Evolutionary conservation across 495 filamentous ascomycete genomes (phyloP).

Genomic region (Bacidia gigantensis): DNA sequence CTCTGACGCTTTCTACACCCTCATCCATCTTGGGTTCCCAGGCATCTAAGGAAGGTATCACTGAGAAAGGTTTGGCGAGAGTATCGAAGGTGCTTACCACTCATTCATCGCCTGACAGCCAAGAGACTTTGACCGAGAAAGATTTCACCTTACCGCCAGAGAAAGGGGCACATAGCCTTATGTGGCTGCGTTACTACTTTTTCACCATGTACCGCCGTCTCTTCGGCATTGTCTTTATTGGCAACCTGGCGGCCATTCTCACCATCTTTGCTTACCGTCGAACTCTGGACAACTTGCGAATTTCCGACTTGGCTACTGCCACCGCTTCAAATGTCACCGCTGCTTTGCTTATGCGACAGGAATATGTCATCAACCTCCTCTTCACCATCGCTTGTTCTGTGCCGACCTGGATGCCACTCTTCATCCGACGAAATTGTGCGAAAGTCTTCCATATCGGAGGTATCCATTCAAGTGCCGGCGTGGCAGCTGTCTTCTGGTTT

Average conservation of each 20-base stretch:
- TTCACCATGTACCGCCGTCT: conserved; percentile 16
- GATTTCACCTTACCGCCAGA: conserved; percentile 5
- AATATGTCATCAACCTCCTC: conserved; percentile 45
- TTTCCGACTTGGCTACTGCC: conserved; percentile 26
- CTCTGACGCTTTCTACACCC: too few relatives aligned
- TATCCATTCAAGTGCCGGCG: too few relatives aligned
- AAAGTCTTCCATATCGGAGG: conserved; percentile 52
- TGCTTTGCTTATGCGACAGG: conserved; percentile 31
- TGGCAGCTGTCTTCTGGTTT: too few relatives aligned
- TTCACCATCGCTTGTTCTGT: conserved; percentile 38
- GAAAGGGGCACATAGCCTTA: conserved; percentile 3
- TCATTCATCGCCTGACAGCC: neutral
- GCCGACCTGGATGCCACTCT: conserved; percentile 37
- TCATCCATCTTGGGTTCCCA: too few relatives aligned
- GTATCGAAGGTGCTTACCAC: neutral
- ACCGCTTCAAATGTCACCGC: conserved; percentile 30
- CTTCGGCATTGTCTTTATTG: conserved; percentile 22
- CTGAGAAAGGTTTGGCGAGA: neutral
- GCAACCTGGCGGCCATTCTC: conserved; percentile 6
- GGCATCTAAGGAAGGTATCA: too few relatives aligned
- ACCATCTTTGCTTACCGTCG: conserved; percentile 8
- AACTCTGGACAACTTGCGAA: conserved; percentile 14
- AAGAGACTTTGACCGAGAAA: conserved; percentile 2
- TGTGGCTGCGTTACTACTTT: conserved; percentile 5
- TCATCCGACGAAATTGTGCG: conserved; percentile 37